Percentiles rank a stretch among this genome's conserved stretches.
Conservation (phyloP, 106 monocot species). For the Dendrobium chrysotoxum region DNA sequence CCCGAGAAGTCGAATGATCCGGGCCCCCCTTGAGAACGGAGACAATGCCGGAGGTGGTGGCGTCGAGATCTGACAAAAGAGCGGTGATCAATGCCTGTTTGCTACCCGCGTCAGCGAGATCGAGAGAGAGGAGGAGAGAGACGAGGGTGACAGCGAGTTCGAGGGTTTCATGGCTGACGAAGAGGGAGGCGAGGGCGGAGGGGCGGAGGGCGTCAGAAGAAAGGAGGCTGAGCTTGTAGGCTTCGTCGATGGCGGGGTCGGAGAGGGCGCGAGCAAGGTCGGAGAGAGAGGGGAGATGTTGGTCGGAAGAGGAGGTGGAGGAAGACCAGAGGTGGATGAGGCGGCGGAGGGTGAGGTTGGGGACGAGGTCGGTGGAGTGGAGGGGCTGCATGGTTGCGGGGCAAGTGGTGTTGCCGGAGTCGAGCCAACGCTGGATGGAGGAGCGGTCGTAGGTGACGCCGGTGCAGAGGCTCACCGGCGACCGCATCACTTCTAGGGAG, state of each 20-base stretch:
- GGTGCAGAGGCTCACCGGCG: constrained; percentile 93
- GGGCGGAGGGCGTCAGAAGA: not conserved
- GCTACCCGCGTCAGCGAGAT: not conserved
- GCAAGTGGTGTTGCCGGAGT: constrained; percentile 75
- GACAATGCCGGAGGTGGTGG: not conserved
- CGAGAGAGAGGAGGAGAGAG: constrained; percentile 7
- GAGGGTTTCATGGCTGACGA: not conserved
- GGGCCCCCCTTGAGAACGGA: not conserved
- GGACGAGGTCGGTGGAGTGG: constrained; percentile 68
- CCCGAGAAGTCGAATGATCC: not conserved
- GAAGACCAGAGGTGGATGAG: constrained; percentile 59
- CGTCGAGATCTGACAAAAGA: constrained; percentile 7
- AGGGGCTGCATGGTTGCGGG: constrained; percentile 85
- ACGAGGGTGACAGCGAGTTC: not conserved
- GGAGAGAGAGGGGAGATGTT: not conserved
- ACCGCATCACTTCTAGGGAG: constrained; percentile 89
- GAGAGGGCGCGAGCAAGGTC: not conserved
- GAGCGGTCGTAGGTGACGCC: constrained; percentile 92
- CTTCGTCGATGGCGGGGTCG: not conserved
- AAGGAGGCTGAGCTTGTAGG: not conserved
- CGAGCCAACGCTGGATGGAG: constrained; percentile 88
- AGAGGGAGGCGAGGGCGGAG: not conserved
- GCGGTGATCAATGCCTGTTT: not conserved
- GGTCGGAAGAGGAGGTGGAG: constrained; percentile 1
- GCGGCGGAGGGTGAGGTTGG: constrained; percentile 80